phyloP scores from a whole-genome alignment of 495 filamentous ascomycete genomes.

The Hyaloscypha finlandica region DNA sequence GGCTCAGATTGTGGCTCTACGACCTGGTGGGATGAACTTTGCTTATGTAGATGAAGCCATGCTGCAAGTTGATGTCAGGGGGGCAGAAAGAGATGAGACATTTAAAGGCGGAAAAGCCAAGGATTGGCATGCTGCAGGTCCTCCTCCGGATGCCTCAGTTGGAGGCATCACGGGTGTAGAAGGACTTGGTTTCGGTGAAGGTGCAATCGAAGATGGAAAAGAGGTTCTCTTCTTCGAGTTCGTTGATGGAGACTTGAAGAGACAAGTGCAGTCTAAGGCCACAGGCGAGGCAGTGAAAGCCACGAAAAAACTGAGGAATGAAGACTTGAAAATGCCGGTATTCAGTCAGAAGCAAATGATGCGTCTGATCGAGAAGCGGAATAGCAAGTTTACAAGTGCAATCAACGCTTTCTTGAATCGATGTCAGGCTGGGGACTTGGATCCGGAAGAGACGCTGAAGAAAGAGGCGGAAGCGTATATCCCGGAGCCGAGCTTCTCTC shows the following conservation, averaged over 20 bases:
- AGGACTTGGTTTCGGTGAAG: conserved; percentile 37
- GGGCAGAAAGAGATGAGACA: conserved; percentile 56
- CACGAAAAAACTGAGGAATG: conserved; percentile 63
- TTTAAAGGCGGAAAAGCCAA: conserved; percentile 48
- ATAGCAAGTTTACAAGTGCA: conserved; percentile 79
- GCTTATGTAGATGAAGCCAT: conserved; percentile 82
- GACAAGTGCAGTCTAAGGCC: conserved; percentile 68
- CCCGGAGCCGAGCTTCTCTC: conserved; percentile 32
- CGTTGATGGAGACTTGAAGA: conserved; percentile 85
- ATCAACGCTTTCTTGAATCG: conserved; percentile 74
- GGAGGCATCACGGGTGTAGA: conserved; percentile 45
- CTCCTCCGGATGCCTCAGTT: conserved; percentile 50
- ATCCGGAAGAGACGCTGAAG: conserved; percentile 66
- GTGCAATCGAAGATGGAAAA: conserved; percentile 40
- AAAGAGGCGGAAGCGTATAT: conserved; percentile 42
- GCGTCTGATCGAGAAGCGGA: conserved; percentile 86
- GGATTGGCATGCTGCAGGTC: conserved; percentile 39
- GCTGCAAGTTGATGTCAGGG: conserved; percentile 75
- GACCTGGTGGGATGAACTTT: conserved; percentile 78
- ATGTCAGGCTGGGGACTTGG: conserved; percentile 63
- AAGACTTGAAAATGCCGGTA: conserved; percentile 90
- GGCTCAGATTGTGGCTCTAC: conserved; percentile 74
- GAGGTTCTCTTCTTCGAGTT: conserved; percentile 91
- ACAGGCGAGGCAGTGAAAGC: conserved; percentile 71
- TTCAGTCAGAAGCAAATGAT: conserved; percentile 93